Conservation (phyloP, 352 stramenopile species). For the Globisporangium orthogonon region DNA sequence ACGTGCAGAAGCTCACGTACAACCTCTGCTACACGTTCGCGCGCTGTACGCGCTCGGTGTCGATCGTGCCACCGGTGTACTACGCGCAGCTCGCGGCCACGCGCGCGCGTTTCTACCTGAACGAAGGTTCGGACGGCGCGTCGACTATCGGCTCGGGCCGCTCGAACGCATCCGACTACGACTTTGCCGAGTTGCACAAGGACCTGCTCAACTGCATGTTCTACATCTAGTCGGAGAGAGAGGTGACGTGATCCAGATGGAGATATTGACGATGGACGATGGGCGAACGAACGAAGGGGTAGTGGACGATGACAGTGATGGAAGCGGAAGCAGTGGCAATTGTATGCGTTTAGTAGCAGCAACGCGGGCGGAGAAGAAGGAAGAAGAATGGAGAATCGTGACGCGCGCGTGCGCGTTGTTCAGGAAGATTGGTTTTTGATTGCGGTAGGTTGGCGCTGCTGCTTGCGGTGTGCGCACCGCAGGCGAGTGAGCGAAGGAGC, state of each 20-base stretch:
- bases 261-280: neutral
- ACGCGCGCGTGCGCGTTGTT: neutral
- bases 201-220: conserved; percentile 15
- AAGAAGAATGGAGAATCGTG: neutral
- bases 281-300: neutral
- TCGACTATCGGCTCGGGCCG: conserved; percentile 13
- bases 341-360: neutral
- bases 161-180: conserved; percentile 15
- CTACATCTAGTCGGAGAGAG: conserved; percentile 6
- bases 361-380: neutral
- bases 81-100: conserved; percentile 62
- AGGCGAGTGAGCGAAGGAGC: neutral
- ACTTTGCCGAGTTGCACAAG: conserved; percentile 15
- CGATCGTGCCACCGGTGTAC: conserved; percentile 58
- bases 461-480: too few relatives aligned
- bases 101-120: conserved; percentile 50
- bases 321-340: neutral
- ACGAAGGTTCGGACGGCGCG: conserved; percentile 20
- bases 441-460: neutral
- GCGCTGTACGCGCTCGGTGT: conserved; percentile 64
- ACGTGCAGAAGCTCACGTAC: conserved; percentile 40
- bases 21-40: conserved; percentile 60
- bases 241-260: neutral
- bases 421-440: neutral
- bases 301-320: neutral